These are phyloP conservation scores for Venturia aucupariae DNA, from an alignment of 2,329 filamentous ascomycete species.

Conservation along the genomic window DNA sequence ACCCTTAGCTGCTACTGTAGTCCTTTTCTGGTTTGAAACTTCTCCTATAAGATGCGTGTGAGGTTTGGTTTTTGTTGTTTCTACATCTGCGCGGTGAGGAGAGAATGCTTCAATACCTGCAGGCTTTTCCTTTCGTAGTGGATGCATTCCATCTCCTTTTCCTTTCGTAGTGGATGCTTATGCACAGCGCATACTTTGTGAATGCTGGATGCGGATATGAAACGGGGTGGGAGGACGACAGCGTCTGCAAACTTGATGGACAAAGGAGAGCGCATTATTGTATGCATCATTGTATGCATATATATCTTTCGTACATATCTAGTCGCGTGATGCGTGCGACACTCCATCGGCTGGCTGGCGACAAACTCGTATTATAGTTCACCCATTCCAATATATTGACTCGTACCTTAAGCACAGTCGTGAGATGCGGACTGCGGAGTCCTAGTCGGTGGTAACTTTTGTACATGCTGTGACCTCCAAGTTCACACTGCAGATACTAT, in stretches of 20 bases:
- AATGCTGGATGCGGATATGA: neutral
- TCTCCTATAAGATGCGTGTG: no score
- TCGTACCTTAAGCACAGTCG: no score
- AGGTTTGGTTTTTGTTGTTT: no score
- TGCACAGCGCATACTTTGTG: neutral
- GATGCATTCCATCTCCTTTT: neutral
- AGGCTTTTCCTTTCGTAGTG: no score
- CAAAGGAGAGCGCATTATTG: neutral
- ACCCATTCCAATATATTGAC: neutral
- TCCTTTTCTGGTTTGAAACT: neutral
- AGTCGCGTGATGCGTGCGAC: conserved; percentile 5
- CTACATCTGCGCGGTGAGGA: no score
- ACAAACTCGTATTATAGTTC: neutral
- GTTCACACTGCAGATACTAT: neutral
- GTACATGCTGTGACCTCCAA: neutral
- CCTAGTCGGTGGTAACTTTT: no score
- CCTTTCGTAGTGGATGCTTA: neutral
- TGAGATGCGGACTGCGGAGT: no score
- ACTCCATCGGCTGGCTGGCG: neutral
- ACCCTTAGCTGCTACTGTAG: neutral
- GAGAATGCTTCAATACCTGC: no score
- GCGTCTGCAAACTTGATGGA: neutral
- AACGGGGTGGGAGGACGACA: neutral
- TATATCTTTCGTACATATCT: neutral
- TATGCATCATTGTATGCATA: neutral